Evolutionary conservation across 306 rosid genomes (phyloP).

Genomic region (Calophaca sinica): DNA sequence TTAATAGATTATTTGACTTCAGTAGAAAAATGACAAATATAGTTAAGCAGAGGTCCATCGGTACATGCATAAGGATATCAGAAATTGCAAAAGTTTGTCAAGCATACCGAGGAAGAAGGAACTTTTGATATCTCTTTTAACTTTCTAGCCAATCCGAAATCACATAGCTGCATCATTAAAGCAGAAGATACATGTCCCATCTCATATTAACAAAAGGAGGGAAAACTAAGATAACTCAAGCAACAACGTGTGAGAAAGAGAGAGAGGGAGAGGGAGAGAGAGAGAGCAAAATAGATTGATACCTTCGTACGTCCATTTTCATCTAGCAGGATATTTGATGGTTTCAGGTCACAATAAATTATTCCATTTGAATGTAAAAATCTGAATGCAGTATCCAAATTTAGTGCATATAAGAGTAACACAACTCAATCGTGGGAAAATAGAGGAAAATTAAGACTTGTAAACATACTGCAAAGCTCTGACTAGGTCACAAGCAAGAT

Average conservation of each 20-base stretch:
- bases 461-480: slow-evolving; percentile 77
- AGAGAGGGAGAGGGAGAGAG: not conserved
- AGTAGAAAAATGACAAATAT: slow-evolving; percentile 32
- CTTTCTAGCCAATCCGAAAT: slow-evolving; percentile 94
- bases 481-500: slow-evolving; percentile 72
- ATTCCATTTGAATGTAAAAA: slow-evolving; percentile 91
- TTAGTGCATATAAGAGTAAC: slow-evolving; percentile 44
- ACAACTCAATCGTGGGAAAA: not conserved
- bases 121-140: slow-evolving; percentile 81
- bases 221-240: slow-evolving; percentile 15
- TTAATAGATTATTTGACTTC: slow-evolving; percentile 40
- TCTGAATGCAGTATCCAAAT: slow-evolving; percentile 55
- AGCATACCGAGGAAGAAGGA: slow-evolving; percentile 79
- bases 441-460: slow-evolving; percentile 31
- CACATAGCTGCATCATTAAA: slow-evolving; percentile 80
- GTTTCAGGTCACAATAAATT: slow-evolving; percentile 93
- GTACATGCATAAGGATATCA: not conserved
- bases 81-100: slow-evolving; percentile 25
- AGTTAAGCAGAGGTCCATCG: slow-evolving; percentile 27
- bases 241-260: not conserved
- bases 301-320: slow-evolving; percentile 96
- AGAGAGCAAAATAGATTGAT: not conserved
- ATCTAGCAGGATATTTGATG: slow-evolving; percentile 88
- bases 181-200: slow-evolving; percentile 24
- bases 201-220: not conserved